These are phyloP conservation scores for Pythium dissimile DNA, from an alignment of 352 stramenopile species.

Conservation along the genomic window DNA sequence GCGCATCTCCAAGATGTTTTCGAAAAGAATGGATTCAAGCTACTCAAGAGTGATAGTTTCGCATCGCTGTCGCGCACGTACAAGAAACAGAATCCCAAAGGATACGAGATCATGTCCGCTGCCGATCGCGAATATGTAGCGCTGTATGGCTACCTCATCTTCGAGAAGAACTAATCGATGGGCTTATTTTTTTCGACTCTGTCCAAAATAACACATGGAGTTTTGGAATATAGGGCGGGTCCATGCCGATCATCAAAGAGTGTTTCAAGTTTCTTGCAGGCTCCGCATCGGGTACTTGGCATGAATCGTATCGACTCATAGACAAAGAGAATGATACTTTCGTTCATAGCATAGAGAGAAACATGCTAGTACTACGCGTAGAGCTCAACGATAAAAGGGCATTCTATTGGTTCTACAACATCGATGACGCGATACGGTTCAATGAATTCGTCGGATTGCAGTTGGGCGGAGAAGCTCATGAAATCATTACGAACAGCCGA, in stretches of 20 bases:
- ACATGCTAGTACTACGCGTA: constrained; percentile 11
- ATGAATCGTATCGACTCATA: constrained; percentile 13
- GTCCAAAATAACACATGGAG: too few relatives aligned
- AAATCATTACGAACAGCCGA: background rate
- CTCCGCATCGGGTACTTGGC: constrained; percentile 1
- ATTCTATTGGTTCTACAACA: constrained; percentile 19
- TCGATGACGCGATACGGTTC: constrained; percentile 10
- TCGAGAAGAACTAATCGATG: too few relatives aligned
- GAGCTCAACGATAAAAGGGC: constrained; percentile 2
- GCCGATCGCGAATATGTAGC: background rate
- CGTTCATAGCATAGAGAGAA: background rate
- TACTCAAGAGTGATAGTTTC: background rate
- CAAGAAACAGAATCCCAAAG: background rate
- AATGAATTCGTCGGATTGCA: constrained; percentile 10
- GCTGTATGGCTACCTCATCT: background rate
- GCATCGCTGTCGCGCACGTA: background rate
- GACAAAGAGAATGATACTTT: constrained; percentile 8
- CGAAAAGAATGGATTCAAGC: background rate
- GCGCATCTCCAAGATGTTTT: background rate
- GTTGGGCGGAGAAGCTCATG: constrained; percentile 8
- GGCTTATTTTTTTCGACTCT: too few relatives aligned
- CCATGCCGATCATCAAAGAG: background rate
- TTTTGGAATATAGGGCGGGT: background rate
- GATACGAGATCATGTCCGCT: background rate
- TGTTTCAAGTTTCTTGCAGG: background rate